Base-by-base conservation (phyloP, 345 rosid genomes). In the Brassica juncea region DNA sequence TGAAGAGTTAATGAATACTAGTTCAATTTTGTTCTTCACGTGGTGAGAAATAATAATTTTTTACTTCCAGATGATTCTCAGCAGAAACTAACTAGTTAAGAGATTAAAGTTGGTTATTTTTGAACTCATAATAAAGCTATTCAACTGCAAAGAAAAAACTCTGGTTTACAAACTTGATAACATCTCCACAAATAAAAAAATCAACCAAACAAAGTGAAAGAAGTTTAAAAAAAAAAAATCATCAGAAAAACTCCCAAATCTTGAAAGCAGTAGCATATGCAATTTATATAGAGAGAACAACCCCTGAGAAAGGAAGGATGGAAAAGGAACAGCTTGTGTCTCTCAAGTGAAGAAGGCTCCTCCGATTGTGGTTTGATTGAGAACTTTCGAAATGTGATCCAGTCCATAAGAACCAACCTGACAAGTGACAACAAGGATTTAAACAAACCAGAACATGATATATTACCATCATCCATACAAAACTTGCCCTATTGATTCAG, bases 321-420 rank as follows among this genome's bases (percentile, higher is more conserved):
- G 34, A 19, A 35, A 69, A n/a, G 2, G 10, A 12, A 23, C 11
- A 8, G 8, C 28, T 49, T 67, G 35, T 25, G 31, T 27, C n/a
- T 75, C 85, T 54, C 23, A 89, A 71, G 72, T 63, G 28, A 80
- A 23, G 80, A 89, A 81, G 63, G 84, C 60, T 77, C 93, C 55
- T 78, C 93, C 98, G 8, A 88, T 71, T 19, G 87, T 87, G 62
- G 97, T 91, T 82, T 87, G 98, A 49, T 89, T 86, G 16, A 89
- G 98, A 80, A 89, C 93, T 86, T 87, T 89, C 0, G 94, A 88
- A 77, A 87, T 90, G 72, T 82, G 86, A 75, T 93, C 98, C 10
- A 93, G 91, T 79, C 96, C 97, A 85, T 95, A 96, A 80, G 97
- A 89, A 82, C 94, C 99, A 87, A 95, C 97, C 99, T 92, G 75